Percentiles rank a stretch among this genome's conserved stretches.
Conservation (phyloP, 495 filamentous ascomycete species). For the Annulohypoxylon maeteangense region DNA sequence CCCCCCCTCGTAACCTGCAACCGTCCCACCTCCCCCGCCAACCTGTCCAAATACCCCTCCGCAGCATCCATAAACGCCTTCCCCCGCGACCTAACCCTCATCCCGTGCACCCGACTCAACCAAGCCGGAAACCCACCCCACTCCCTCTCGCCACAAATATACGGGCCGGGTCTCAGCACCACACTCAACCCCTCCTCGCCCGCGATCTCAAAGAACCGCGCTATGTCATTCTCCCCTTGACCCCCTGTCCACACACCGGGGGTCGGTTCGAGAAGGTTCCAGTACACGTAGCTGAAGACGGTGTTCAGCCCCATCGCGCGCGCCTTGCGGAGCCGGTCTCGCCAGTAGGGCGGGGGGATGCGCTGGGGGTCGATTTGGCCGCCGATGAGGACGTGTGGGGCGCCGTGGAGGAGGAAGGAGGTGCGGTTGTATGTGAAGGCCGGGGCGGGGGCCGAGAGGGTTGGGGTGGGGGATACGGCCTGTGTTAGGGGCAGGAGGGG, state of each 20-base stretch:
- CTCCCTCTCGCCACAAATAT: slow-evolving; percentile 61
- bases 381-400: slow-evolving; percentile 57
- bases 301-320: slow-evolving; percentile 61
- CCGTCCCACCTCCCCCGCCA: slow-evolving; percentile 49
- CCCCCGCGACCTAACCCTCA: slow-evolving; percentile 54
- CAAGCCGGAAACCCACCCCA: slow-evolving; percentile 62
- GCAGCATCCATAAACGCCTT: slow-evolving; percentile 51
- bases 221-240: slow-evolving; percentile 52
- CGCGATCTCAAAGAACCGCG: slow-evolving; percentile 54
- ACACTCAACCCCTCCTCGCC: slow-evolving; percentile 56
- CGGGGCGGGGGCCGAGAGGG: slow-evolving; percentile 30
- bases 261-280: slow-evolving; percentile 57
- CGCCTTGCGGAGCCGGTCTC: slow-evolving; percentile 53
- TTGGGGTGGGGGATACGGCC: slow-evolving; percentile 14
- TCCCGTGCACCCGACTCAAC: slow-evolving; percentile 52
- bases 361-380: slow-evolving; percentile 64
- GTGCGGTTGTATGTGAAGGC: slow-evolving; percentile 45
- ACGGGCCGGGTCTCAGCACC: slow-evolving; percentile 58
- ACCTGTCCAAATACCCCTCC: slow-evolving; percentile 49
- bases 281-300: slow-evolving; percentile 60
- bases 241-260: slow-evolving; percentile 48
- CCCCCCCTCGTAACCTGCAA: slow-evolving; percentile 54
- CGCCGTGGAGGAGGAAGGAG: slow-evolving; percentile 56
- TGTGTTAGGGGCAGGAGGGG: neutral
- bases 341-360: slow-evolving; percentile 57